Evolutionary conservation across 208 protist genomes (phyloP).

Genomic region (Trypanosoma brucei): DNA sequence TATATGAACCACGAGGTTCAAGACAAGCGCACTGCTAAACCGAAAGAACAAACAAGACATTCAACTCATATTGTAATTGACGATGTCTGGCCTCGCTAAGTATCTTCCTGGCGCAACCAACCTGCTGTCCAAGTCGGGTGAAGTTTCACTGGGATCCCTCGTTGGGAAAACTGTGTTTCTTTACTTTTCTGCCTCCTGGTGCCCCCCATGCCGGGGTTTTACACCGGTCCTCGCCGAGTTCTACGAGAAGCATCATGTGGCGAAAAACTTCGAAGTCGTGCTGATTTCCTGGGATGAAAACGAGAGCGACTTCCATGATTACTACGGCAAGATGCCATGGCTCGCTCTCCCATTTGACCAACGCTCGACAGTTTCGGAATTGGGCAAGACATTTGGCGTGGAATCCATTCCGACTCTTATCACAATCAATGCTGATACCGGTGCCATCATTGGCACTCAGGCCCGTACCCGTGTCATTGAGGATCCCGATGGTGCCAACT

Average conservation of each 20-base stretch:
- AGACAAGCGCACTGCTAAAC: no score
- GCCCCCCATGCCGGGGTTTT: conserved; percentile 91
- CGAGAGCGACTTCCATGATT: conserved; percentile 59
- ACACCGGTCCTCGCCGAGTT: conserved; percentile 83
- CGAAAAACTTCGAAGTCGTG: conserved; percentile 87
- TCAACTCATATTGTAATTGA: not conserved
- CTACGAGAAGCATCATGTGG: conserved; percentile 62
- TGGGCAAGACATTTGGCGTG: conserved; percentile 53
- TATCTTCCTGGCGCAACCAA: conserved; percentile 45
- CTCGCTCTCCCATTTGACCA: conserved; percentile 64
- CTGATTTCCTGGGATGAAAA: conserved; percentile 80
- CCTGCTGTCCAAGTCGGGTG: conserved; percentile 38
- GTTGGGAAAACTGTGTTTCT: conserved; percentile 70
- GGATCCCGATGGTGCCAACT: conserved; percentile 66
- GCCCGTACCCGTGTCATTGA: conserved; percentile 46
- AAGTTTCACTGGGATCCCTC: conserved; percentile 29
- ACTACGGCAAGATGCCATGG: conserved; percentile 86
- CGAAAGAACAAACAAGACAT: no score
- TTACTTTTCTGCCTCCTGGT: conserved; percentile 93
- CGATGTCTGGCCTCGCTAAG: conserved; percentile 71
- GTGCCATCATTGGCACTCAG: conserved; percentile 60
- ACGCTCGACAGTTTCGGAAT: conserved; percentile 31
- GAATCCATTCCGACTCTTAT: conserved; percentile 79
- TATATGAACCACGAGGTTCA: no score
- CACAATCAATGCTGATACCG: conserved; percentile 68